Base-by-base conservation (phyloP, 1,284 basidiomycete species). In the Trametes hirsuta region DNA sequence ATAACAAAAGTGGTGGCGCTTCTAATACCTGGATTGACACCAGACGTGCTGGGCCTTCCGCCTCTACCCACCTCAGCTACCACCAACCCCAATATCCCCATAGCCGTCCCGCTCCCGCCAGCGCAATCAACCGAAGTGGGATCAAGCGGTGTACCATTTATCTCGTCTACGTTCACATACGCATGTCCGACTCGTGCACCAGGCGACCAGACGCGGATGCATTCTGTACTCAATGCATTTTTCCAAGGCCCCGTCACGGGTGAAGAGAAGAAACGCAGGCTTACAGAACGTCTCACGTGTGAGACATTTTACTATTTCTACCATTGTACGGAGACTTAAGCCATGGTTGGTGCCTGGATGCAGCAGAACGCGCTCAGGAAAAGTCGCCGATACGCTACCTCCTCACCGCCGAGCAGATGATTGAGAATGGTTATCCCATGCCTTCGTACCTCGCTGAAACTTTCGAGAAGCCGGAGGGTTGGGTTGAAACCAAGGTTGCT, bases 171-270 rank as follows among this genome's bases (percentile, higher is more conserved):
- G 0, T 97, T 97, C 77, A 91, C 91, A 55, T 93, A 96, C 75
- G 93, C 92, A 3, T 94, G 91, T 66, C 95, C 95, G 0, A 95
- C 93, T 0, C 84, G 88, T 39, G 94, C 94, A 0, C 94, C 95
- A 0, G 95, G 95, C 0, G 95, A 97, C 65, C 80, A 82, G 53
- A 87, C 83, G 39, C 82, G 87, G 45, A 90, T 97, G 84, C 91
- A 94, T 69, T 93, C 90, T n/a, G 89, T 94, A 21, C 79, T 95
- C 34, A 85, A 87, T 66, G 77, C 86, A 0, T 91, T 97, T 71
- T 90, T 97, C 73, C 88, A 87, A 53, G 82, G 84, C 0, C 94
- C 94, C 1, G 77, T 97, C 12, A 91, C 87, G 3, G 82, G 85
- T 0, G 84, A 90, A 65, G 91, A 95, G 75, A 90, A 90, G 79